Percentiles rank a stretch among this genome's conserved stretches.
phyloP scores from a whole-genome alignment of 495 filamentous ascomycete species.

The Aspergillus baeticus region DNA sequence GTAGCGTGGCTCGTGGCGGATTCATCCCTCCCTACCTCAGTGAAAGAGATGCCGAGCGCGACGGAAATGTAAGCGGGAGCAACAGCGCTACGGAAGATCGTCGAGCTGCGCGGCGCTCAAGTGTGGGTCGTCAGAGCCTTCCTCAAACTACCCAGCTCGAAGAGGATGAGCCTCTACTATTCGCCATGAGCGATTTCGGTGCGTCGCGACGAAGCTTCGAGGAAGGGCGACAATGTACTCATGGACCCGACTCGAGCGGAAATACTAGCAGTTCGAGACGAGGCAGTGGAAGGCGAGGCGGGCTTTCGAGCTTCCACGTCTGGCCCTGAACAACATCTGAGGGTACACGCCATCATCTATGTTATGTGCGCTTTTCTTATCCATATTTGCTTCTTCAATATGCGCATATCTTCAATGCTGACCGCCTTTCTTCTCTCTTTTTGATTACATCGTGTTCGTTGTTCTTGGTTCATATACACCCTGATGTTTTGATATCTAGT shows the following conservation, averaged over 20 bases:
- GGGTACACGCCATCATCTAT: not conserved
- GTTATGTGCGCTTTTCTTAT: not conserved
- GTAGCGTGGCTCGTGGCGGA: constrained; percentile 41
- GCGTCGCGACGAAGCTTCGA: constrained; percentile 70
- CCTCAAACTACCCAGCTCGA: constrained; percentile 36
- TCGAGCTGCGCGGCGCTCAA: constrained; percentile 34
- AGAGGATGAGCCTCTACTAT: constrained; percentile 81
- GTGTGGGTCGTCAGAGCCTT: constrained; percentile 32
- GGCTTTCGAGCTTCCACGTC: constrained; percentile 34
- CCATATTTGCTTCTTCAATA: not conserved
- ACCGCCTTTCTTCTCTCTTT: not conserved
- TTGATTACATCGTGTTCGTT: not conserved
- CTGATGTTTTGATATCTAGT: constrained; percentile 7
- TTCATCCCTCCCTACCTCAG: constrained; percentile 32
- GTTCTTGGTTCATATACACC: constrained; percentile 11
- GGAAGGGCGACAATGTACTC: constrained; percentile 56
- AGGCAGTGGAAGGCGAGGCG: constrained; percentile 40
- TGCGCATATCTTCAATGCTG: not conserved
- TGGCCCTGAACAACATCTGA: constrained; percentile 24
- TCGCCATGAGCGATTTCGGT: constrained; percentile 85
- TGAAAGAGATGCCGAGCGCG: constrained; percentile 43
- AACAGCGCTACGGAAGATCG: constrained; percentile 46
- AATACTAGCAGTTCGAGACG: constrained; percentile 34
- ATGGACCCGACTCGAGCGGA: constrained; percentile 31
- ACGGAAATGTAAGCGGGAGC: constrained; percentile 53